phyloP scores from a whole-genome alignment of 164 flowering plant genomes.

The Brasenia schreberi region DNA sequence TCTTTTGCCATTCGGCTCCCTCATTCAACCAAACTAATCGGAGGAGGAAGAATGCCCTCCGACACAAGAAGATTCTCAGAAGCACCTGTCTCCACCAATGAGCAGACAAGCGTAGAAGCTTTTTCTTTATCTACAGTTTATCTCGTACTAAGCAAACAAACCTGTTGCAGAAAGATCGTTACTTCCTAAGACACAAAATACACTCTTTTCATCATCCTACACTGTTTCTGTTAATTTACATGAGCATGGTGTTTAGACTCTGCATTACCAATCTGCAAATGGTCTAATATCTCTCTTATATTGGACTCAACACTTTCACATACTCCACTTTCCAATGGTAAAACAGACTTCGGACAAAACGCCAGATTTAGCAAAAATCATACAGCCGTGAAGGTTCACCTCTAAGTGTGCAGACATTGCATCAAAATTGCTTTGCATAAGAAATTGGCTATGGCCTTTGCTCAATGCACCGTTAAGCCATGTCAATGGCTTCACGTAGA shows the following conservation, averaged over 20 bases:
- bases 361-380: constrained; percentile 70
- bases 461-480: constrained; percentile 43
- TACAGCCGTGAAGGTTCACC: constrained; percentile 59
- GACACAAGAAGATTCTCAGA: constrained; percentile 79
- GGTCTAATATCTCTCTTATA: constrained; percentile 62
- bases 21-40: constrained; percentile 74
- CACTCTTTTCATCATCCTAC: constrained; percentile 74
- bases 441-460: constrained; percentile 76
- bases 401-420: constrained; percentile 58
- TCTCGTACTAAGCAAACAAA: constrained; percentile 73
- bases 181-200: constrained; percentile 47
- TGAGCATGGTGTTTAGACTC: constrained; percentile 78
- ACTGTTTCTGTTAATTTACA: constrained; percentile 51
- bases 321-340: constrained; percentile 18
- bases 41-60: constrained; percentile 80
- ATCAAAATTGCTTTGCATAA: constrained; percentile 91
- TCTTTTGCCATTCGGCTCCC: constrained; percentile 61
- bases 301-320: constrained; percentile 12
- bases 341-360: constrained; percentile 61
- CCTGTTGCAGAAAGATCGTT: constrained; percentile 67
- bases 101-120: constrained; percentile 52
- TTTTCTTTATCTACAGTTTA: constrained; percentile 74
- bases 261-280: constrained; percentile 90
- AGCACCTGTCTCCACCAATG: constrained; percentile 67
- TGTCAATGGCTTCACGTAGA: constrained; percentile 40